phyloP scores from a whole-genome alignment of 2,329 filamentous ascomycete genomes.

The Aureobasidium sp. region DNA sequence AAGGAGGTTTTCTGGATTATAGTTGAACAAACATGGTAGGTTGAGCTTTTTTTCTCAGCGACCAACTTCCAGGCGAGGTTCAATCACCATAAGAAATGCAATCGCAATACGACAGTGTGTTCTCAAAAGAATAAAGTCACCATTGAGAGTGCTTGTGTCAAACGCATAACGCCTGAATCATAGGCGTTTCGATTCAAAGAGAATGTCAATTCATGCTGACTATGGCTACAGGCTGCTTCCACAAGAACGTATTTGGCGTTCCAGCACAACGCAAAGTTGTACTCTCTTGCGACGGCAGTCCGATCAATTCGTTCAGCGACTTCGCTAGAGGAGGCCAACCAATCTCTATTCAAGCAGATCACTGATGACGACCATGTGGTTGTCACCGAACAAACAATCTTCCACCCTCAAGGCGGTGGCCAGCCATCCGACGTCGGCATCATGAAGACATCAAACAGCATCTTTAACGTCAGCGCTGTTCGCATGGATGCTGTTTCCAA shows the following conservation, averaged over 20 bases:
- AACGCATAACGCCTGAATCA: not conserved
- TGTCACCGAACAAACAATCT: conserved; percentile 15
- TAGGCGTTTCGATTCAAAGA: not conserved
- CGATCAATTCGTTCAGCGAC: not conserved
- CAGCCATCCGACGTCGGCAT: conserved; percentile 16
- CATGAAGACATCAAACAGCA: conserved; percentile 9
- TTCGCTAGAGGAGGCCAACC: conserved; percentile 8
- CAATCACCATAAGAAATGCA: not conserved
- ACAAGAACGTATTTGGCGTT: conserved; percentile 6
- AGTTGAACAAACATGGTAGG: not conserved
- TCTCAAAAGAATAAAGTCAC: not conserved
- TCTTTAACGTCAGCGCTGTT: conserved; percentile 15
- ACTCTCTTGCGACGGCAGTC: not conserved
- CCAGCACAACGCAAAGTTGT: conserved; percentile 8
- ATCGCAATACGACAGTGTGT: not conserved
- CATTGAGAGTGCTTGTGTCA: not conserved
- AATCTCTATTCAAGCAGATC: conserved; percentile 11
- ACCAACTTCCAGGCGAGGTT: not conserved
- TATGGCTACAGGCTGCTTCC: not conserved
- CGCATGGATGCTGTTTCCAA: conserved; percentile 9
- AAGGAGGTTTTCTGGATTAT: not conserved
- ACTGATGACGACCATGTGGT: conserved; percentile 11
- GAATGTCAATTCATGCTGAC: not conserved
- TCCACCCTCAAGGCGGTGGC: conserved; percentile 17
- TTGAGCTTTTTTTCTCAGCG: not conserved